Base-by-base conservation (phyloP, 805 yeast genomes). In the Starmerella cellae region DNA sequence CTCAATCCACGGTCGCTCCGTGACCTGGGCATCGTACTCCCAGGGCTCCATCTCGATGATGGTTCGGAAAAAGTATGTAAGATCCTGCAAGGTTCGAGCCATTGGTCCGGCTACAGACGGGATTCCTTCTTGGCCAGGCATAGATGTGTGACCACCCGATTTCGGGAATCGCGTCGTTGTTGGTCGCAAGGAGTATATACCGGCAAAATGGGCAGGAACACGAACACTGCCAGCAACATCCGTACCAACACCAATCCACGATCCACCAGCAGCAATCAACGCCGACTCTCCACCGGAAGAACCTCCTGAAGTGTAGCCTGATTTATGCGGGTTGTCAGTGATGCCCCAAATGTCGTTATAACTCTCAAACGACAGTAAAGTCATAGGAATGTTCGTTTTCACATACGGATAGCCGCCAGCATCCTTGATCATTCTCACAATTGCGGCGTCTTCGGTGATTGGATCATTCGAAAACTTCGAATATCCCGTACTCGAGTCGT, bases 221-320 rank as follows among this genome's bases (percentile, higher is more conserved):
- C 78, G 65, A 30, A 73, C 71, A 1, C 73, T 67, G 2, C 77
- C 78, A 16, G 75, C 77, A 24, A 71, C 71, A 43, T 71, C 76
- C 40, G 69, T 65, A 9, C 79, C 78, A 36, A 75, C 55, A 16
- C 79, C 78, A 35, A 72, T 54, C 1, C 68, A 59, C 21, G 69
- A 60, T 9, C 73, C 76, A 5, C 70, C 69, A 51, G 54, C 57
- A 3, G 70, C 69, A 18, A 64, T 58, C 24, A 69, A 50, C 2
- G 73, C 69, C 19, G 73, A 67, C 51, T 70, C 74, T 14, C 76
- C 77, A 19, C 73, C 70, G 14, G 73, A 62, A 4, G 75, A 69
- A 2, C 78, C 78, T 27, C 77, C 77, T 4, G 73, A 59, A 4
- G 71, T 58, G 45, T 69, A 59, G 6, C 64, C 62, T 28, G 61